Conservation (phyloP, 805 yeast species). For the Candida qinlingensis region DNA sequence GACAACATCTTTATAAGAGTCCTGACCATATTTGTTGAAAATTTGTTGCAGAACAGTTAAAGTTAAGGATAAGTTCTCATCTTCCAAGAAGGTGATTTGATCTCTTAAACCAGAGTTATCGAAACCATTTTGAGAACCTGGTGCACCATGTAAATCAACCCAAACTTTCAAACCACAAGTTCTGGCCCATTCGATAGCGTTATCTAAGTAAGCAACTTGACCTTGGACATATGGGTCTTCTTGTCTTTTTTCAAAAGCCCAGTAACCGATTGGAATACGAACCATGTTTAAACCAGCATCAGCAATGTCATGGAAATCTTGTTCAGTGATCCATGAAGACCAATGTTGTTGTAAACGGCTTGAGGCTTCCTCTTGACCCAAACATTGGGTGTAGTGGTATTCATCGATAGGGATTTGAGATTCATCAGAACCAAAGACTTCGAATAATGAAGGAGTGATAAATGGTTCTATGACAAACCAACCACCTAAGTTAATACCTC, state of each 20-base stretch:
- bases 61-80: slow-evolving; percentile 49
- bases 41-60: slow-evolving; percentile 49
- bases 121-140: slow-evolving; percentile 94
- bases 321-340: slow-evolving; percentile 69
- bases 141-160: slow-evolving; percentile 95
- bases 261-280: slow-evolving; percentile 89
- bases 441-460: slow-evolving; percentile 76
- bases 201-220: slow-evolving; percentile 64
- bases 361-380: slow-evolving; percentile 58
- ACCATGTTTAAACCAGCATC: slow-evolving; percentile 72
- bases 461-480: slow-evolving; percentile 88
- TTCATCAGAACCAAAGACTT: slow-evolving; percentile 31
- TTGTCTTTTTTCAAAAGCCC: slow-evolving; percentile 69
- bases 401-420: slow-evolving; percentile 72
- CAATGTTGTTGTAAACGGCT: slow-evolving; percentile 62
- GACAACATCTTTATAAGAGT: slow-evolving; percentile 62
- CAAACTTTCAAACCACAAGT: slow-evolving; percentile 63
- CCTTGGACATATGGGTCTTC: slow-evolving; percentile 87
- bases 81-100: slow-evolving; percentile 46
- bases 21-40: slow-evolving; percentile 57
- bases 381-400: slow-evolving; percentile 53
- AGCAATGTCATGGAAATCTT: slow-evolving; percentile 59
- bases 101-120: slow-evolving; percentile 91
- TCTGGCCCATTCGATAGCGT: slow-evolving; percentile 73
- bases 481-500: slow-evolving; percentile 84